These are phyloP conservation scores for Pichia pseudocactophila DNA, from an alignment of 805 yeast genomes.

Conservation along the genomic window DNA sequence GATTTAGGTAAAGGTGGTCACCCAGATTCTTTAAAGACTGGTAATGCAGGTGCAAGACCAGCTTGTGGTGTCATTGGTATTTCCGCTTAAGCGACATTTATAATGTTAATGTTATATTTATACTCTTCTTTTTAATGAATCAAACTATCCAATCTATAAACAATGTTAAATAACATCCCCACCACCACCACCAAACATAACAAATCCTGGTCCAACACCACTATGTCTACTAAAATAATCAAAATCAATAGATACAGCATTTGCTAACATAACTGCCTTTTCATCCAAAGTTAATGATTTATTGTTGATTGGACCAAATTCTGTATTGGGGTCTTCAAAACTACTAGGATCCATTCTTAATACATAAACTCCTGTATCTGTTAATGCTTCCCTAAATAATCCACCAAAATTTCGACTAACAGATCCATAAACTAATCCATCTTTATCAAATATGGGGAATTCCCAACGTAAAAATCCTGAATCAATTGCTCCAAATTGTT, in stretches of 20 bases:
- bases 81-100: conserved; percentile 32
- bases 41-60: conserved; percentile 96
- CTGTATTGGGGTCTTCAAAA: conserved; percentile 47
- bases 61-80: conserved; percentile 98
- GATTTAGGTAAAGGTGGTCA: conserved; percentile 93
- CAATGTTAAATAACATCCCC: conserved; percentile 1
- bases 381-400: conserved; percentile 81
- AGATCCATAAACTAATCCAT: conserved; percentile 54
- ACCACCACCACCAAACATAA: conserved; percentile 15
- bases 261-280: conserved; percentile 77
- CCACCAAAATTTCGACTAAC: conserved; percentile 96
- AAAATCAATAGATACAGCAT: conserved; percentile 87
- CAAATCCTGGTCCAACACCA: conserved; percentile 39
- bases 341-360: conserved; percentile 66
- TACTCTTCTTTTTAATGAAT: neutral
- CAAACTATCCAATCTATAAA: too few species aligned
- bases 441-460: conserved; percentile 62
- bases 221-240: conserved; percentile 96
- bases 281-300: conserved; percentile 58
- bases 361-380: conserved; percentile 91
- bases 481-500: conserved; percentile 83
- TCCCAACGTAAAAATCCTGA: conserved; percentile 81
- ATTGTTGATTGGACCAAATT: conserved; percentile 39
- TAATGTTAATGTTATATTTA: neutral
- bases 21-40: conserved; percentile 86